phyloP scores from a whole-genome alignment of 2,329 filamentous ascomycete genomes.

The Raffaelea deltoideospora region DNA sequence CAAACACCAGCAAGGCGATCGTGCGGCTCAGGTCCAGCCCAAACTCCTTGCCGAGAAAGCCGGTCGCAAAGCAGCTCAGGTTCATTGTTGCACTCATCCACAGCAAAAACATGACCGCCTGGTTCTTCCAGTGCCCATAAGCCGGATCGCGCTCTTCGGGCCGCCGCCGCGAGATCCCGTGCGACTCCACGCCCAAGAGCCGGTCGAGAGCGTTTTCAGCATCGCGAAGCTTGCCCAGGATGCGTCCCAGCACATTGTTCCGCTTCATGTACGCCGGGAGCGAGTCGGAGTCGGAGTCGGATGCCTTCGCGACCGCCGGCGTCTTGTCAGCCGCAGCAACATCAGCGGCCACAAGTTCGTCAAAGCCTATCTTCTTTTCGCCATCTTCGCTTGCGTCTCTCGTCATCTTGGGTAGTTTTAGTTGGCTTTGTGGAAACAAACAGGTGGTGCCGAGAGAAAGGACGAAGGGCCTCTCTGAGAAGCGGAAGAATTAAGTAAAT shows the following conservation, averaged over 20 bases:
- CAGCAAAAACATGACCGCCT: slow-evolving; percentile 32
- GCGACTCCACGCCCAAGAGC: slow-evolving; percentile 31
- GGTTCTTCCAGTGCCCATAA: slow-evolving; percentile 22
- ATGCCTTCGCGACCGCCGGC: not conserved
- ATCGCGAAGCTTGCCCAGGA: slow-evolving; percentile 21
- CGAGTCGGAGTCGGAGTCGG: not conserved
- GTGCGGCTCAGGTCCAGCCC: slow-evolving; percentile 28
- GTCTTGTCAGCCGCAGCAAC: not conserved
- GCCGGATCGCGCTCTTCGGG: slow-evolving; percentile 25
- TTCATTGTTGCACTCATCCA: slow-evolving; percentile 38
- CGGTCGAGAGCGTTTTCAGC: slow-evolving; percentile 28
- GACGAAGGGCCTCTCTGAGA: not conserved
- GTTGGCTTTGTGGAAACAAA: too few relatives aligned
- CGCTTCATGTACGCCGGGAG: slow-evolving; percentile 5
- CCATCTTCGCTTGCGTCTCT: slow-evolving; percentile 5
- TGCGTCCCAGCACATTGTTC: slow-evolving; percentile 9
- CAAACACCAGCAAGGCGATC: slow-evolving; percentile 29
- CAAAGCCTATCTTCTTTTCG: slow-evolving; percentile 8
- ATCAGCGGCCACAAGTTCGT: slow-evolving; percentile 1
- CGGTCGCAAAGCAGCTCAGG: slow-evolving; percentile 33
- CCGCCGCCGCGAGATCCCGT: slow-evolving; percentile 28
- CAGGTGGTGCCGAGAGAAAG: too few relatives aligned
- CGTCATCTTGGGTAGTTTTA: not conserved
- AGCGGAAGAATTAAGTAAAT: not conserved
- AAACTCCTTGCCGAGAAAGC: slow-evolving; percentile 33